A percentile compares a stretch with the other conserved stretches of the same genome.
Evolutionary conservation across 2,329 filamentous ascomycete genomes (phyloP).

Genomic region (Sporothrix mexicana): DNA sequence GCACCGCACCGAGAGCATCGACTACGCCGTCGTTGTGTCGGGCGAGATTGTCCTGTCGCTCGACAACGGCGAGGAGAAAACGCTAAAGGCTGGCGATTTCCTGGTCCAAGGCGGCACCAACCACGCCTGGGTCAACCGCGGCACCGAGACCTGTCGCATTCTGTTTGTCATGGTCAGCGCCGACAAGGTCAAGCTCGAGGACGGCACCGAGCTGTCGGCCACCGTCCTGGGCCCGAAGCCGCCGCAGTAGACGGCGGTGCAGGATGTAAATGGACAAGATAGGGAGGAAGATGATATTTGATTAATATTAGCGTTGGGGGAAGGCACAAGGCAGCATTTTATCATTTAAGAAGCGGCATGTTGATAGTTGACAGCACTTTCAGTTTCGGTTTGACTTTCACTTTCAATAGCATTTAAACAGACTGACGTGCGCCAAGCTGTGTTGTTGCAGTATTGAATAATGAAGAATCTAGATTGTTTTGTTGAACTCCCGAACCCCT

Average conservation of each 20-base stretch:
- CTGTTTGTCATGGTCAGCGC: slow-evolving; percentile 50
- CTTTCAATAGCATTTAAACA: background rate
- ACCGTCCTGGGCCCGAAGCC: slow-evolving; percentile 10
- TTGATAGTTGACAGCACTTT: background rate
- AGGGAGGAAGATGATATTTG: background rate
- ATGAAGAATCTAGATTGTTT: background rate
- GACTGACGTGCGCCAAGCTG: background rate
- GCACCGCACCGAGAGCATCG: slow-evolving; percentile 51
- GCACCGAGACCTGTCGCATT: slow-evolving; percentile 47
- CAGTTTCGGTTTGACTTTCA: background rate
- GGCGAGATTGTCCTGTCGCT: slow-evolving; percentile 50
- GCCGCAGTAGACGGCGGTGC: background rate
- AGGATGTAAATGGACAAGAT: too few relatives aligned
- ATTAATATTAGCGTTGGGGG: background rate
- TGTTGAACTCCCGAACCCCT: background rate
- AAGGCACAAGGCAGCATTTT: background rate
- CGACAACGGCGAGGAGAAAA: slow-evolving; percentile 50
- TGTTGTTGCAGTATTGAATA: background rate
- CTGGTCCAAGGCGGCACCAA: slow-evolving; percentile 52
- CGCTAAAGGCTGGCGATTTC: slow-evolving; percentile 47
- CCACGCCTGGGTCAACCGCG: slow-evolving; percentile 53
- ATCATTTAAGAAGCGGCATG: too few relatives aligned
- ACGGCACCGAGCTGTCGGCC: slow-evolving; percentile 46
- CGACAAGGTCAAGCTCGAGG: slow-evolving; percentile 47
- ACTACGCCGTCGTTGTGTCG: slow-evolving; percentile 49